Conservation (phyloP, 2,329 filamentous ascomycete genomes). For the Gnomoniopsis smithogilvyi region DNA sequence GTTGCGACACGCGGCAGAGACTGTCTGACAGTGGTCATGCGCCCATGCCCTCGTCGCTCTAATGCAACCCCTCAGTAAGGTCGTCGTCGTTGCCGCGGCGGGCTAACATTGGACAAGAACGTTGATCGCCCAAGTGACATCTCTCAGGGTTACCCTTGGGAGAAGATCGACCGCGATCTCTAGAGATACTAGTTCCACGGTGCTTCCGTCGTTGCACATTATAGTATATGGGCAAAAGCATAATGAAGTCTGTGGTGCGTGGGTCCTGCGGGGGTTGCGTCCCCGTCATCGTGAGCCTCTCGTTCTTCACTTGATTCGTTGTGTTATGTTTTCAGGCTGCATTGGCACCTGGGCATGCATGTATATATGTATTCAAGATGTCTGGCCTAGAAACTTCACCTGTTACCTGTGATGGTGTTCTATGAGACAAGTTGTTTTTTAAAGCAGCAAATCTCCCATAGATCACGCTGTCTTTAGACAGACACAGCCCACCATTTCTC, state of each 20-base stretch:
- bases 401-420: neutral
- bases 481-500: neutral
- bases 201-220: no score
- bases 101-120: no score
- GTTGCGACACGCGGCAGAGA: no score
- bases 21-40: no score
- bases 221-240: no score
- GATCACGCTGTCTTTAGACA: no score
- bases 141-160: neutral
- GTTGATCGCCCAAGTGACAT: no score
- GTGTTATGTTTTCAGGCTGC: neutral
- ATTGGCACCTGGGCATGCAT: neutral
- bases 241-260: no score
- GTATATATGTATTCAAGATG: neutral
- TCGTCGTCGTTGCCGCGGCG: neutral
- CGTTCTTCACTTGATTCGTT: neutral
- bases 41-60: no score
- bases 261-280: no score
- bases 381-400: neutral
- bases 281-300: neutral
- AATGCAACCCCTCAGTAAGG: no score
- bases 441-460: no score
- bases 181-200: neutral
- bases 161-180: neutral
- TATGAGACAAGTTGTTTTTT: neutral